phyloP scores from a whole-genome alignment of 148 eudicot genomes.

The Hydrangea macrophylla region DNA sequence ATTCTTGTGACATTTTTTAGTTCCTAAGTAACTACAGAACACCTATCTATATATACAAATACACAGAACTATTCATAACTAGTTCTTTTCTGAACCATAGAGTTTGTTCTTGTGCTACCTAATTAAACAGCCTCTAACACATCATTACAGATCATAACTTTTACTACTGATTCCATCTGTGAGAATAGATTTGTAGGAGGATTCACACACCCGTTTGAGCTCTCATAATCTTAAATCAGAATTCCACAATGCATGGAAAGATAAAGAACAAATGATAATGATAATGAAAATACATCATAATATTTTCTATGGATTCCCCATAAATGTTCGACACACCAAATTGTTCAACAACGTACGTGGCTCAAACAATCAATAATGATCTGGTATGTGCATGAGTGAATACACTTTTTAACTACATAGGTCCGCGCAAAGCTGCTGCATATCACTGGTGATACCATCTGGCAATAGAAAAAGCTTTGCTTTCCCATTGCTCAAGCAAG shows the following conservation, averaged over 20 bases:
- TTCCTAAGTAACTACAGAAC: too few relatives aligned
- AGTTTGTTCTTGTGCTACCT: too few relatives aligned
- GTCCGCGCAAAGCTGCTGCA: slow-evolving; percentile 49
- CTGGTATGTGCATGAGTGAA: neutral
- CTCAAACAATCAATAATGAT: neutral
- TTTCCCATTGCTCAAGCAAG: slow-evolving; percentile 54
- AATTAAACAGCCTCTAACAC: too few relatives aligned
- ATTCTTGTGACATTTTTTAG: too few relatives aligned
- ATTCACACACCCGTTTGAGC: neutral
- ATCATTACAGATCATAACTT: neutral
- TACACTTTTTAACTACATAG: slow-evolving; percentile 37
- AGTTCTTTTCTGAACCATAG: too few relatives aligned
- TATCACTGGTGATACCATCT: slow-evolving; percentile 18
- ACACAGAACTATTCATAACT: too few relatives aligned
- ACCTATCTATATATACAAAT: too few relatives aligned
- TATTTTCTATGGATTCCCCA: neutral
- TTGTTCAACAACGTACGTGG: neutral
- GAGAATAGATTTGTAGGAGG: neutral
- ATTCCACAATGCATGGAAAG: neutral
- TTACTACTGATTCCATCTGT: neutral
- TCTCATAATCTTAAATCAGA: neutral
- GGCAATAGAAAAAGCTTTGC: slow-evolving; percentile 28
- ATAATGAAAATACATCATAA: neutral
- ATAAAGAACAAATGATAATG: neutral
- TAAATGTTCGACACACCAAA: neutral